Conservation (phyloP, 192 early-diverging fungal genomes). For the Thoreauomyces humboldtii region DNA sequence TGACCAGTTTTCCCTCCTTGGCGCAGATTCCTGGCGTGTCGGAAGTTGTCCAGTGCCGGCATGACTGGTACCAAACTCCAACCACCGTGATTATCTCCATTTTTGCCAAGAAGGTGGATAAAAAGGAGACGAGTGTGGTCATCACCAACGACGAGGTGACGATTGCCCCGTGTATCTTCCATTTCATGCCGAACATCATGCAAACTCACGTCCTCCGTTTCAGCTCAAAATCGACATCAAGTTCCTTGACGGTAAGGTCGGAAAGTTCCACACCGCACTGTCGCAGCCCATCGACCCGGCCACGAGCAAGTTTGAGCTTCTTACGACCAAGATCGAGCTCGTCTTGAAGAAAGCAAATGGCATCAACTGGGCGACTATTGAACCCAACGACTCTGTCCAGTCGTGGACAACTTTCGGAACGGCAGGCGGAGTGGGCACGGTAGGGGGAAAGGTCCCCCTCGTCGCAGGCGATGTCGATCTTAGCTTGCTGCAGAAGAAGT, state of each 20-base stretch:
- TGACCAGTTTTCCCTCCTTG: slow-evolving; percentile 4
- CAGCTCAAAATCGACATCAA: slow-evolving; percentile 71
- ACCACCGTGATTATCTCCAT: slow-evolving; percentile 80
- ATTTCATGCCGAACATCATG: too few species aligned
- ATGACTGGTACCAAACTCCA: slow-evolving; percentile 95
- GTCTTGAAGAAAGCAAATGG: slow-evolving; percentile 84
- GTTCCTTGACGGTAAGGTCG: slow-evolving; percentile 74
- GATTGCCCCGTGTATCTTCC: not conserved
- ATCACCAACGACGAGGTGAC: slow-evolving; percentile 63
- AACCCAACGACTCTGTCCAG: slow-evolving; percentile 59
- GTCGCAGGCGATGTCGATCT: slow-evolving; percentile 46
- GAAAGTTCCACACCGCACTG: slow-evolving; percentile 65
- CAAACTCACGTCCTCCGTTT: too few species aligned
- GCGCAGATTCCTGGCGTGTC: too few species aligned
- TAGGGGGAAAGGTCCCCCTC: slow-evolving; percentile 66
- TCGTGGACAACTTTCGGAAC: slow-evolving; percentile 87
- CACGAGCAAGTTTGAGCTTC: slow-evolving; percentile 68
- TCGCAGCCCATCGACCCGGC: slow-evolving; percentile 73
- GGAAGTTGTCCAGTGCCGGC: slow-evolving; percentile 79
- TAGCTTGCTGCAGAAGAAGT: slow-evolving; percentile 35
- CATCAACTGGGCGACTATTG: slow-evolving; percentile 78
- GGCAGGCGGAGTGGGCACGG: slow-evolving; percentile 44
- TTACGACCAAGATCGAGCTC: slow-evolving; percentile 96
- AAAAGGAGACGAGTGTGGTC: slow-evolving; percentile 62
- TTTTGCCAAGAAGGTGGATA: slow-evolving; percentile 90